Percentiles rank a stretch among this genome's conserved stretches.
Evolutionary conservation across 352 stramenopile species (phyloP).

Genomic region (Pythium inflatum): DNA sequence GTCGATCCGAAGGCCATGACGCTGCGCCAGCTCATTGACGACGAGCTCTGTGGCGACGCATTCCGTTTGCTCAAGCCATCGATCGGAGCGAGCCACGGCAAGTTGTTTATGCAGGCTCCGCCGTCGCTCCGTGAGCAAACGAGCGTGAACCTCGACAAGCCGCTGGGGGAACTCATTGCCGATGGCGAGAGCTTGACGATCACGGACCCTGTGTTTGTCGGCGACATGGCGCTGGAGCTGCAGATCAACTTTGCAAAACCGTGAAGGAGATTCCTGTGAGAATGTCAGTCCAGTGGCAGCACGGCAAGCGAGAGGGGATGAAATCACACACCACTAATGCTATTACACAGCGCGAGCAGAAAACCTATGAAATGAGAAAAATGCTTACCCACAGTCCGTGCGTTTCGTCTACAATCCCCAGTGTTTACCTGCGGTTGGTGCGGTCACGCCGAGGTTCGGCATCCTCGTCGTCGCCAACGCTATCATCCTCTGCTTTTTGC

Average conservation of each 20-base stretch:
- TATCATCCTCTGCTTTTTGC: conserved; percentile 7
- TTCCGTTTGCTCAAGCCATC: conserved; percentile 76
- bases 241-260: conserved; percentile 54
- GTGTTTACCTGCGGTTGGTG: conserved; percentile 28
- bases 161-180: conserved; percentile 86
- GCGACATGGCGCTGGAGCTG: conserved; percentile 73
- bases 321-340: conserved; percentile 21
- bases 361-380: background rate
- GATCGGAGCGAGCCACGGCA: conserved; percentile 62
- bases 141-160: conserved; percentile 90
- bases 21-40: conserved; percentile 69
- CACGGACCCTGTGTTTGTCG: conserved; percentile 94
- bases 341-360: conserved; percentile 26
- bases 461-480: conserved; percentile 5
- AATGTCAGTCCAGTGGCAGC: no score
- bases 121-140: conserved; percentile 89
- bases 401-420: background rate
- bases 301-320: background rate
- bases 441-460: conserved; percentile 26
- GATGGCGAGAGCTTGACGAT: conserved; percentile 92
- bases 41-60: conserved; percentile 60
- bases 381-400: background rate
- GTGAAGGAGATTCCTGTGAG: no score
- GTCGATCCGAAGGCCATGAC: conserved; percentile 56
- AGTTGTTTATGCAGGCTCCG: conserved; percentile 84